phyloP scores from a whole-genome alignment of 176 grass and related monocot genomes.

The Rhipidocladum racemiflorum region DNA sequence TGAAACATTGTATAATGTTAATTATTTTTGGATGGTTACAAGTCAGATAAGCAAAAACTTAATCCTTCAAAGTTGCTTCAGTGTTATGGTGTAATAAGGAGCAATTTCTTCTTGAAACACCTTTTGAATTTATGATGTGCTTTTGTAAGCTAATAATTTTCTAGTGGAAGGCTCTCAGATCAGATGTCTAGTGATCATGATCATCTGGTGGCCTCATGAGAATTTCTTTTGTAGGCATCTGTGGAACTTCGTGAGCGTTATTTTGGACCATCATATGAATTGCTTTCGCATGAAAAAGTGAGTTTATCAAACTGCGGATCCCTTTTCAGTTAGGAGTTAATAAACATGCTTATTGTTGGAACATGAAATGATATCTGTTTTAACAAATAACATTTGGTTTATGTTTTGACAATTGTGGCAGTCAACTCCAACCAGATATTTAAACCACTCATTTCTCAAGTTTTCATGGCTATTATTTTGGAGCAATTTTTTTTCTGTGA shows the following conservation, averaged over 20 bases:
- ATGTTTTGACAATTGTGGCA: not conserved
- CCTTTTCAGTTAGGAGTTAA: not conserved
- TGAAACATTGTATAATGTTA: too few species aligned
- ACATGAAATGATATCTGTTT: not conserved
- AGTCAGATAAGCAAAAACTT: too few species aligned
- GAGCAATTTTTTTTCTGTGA: not conserved
- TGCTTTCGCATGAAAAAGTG: slow-evolving; percentile 80
- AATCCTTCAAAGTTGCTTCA: not conserved
- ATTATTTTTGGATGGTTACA: too few species aligned
- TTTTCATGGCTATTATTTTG: not conserved
- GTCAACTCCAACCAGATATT: not conserved
- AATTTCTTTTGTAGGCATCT: slow-evolving; percentile 39
- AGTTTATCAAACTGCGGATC: not conserved
- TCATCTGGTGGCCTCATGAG: not conserved
- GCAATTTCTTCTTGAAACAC: not conserved
- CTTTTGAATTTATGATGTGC: not conserved
- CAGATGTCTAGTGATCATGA: not conserved
- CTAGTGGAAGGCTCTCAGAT: not conserved
- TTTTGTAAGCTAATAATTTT: not conserved
- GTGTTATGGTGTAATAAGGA: not conserved
- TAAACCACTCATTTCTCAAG: not conserved
- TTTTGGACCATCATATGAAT: slow-evolving; percentile 83
- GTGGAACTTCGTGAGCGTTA: slow-evolving; percentile 67
- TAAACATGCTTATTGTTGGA: not conserved
- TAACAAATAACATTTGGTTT: not conserved